Conservation (phyloP, 441 rosid species). For the Arabidopsis hybrid region DNA sequence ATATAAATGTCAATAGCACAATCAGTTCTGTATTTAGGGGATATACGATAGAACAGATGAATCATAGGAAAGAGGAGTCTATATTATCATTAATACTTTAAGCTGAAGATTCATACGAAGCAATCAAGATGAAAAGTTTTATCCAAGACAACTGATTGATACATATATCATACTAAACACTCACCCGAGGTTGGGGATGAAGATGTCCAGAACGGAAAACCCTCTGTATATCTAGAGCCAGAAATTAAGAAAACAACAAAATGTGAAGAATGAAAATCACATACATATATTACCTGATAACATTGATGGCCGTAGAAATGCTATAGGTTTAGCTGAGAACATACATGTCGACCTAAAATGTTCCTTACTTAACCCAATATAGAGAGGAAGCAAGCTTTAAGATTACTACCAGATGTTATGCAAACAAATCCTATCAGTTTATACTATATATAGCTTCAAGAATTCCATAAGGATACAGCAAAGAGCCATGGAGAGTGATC, state of each 20-base stretch:
- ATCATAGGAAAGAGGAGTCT: neutral
- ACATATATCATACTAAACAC: constrained; percentile 42
- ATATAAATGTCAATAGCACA: constrained; percentile 40
- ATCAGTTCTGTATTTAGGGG: constrained; percentile 14
- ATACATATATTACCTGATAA: neutral
- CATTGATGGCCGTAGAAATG: constrained; percentile 1
- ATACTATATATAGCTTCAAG: neutral
- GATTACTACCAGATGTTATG: neutral
- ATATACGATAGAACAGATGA: neutral
- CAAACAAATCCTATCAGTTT: neutral
- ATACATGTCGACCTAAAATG: neutral
- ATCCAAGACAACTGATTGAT: constrained; percentile 10
- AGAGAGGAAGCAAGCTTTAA: constrained; percentile 2
- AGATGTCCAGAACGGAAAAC: constrained; percentile 82
- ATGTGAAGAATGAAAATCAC: neutral
- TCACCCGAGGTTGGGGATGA: constrained; percentile 92
- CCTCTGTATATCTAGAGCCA: constrained; percentile 76
- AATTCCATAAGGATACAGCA: constrained; percentile 79
- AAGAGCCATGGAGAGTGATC: constrained; percentile 95
- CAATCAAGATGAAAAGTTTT: constrained; percentile 14
- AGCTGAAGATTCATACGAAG: neutral
- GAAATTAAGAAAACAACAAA: constrained; percentile 54
- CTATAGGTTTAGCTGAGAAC: constrained; percentile 7
- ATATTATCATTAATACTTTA: neutral
- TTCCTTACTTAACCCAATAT: neutral